Evolutionary conservation across 1,139 yeast genomes (phyloP).

Genomic region (Hansenula sp.): DNA sequence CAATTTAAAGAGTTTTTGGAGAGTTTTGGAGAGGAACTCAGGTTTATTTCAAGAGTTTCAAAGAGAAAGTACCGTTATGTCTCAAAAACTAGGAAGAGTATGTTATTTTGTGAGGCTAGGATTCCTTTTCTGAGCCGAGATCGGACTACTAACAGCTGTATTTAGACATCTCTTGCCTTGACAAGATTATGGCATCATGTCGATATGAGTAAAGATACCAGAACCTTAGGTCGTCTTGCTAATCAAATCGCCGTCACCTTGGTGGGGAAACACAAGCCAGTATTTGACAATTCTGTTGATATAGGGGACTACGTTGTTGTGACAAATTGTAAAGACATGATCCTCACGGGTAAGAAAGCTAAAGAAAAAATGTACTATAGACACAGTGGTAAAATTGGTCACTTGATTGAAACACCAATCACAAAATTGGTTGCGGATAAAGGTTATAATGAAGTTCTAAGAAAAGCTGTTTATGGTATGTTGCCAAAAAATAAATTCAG

Average conservation of each 20-base stretch:
- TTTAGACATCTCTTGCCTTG: constrained; percentile 45
- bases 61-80: constrained; percentile 22
- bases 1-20: no score
- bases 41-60: no score
- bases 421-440: constrained; percentile 69
- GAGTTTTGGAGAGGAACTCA: not conserved
- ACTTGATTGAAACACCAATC: constrained; percentile 81
- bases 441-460: constrained; percentile 81
- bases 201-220: constrained; percentile 76
- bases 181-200: constrained; percentile 96
- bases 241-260: constrained; percentile 81
- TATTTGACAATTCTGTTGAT: constrained; percentile 71
- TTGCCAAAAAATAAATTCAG: constrained; percentile 87
- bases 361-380: constrained; percentile 85
- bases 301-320: constrained; percentile 97
- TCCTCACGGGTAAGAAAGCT: constrained; percentile 80
- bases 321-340: constrained; percentile 80
- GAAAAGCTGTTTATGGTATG: constrained; percentile 92
- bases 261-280: constrained; percentile 96
- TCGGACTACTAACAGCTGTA: not conserved
- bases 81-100: constrained; percentile 35
- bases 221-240: constrained; percentile 92
- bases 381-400: constrained; percentile 89
- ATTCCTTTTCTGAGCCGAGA: no score
- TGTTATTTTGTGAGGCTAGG: constrained; percentile 5